These are phyloP conservation scores for Cucurbitaria berberidis DNA, from an alignment of 2,329 filamentous ascomycete genomes.

Conservation along the genomic window DNA sequence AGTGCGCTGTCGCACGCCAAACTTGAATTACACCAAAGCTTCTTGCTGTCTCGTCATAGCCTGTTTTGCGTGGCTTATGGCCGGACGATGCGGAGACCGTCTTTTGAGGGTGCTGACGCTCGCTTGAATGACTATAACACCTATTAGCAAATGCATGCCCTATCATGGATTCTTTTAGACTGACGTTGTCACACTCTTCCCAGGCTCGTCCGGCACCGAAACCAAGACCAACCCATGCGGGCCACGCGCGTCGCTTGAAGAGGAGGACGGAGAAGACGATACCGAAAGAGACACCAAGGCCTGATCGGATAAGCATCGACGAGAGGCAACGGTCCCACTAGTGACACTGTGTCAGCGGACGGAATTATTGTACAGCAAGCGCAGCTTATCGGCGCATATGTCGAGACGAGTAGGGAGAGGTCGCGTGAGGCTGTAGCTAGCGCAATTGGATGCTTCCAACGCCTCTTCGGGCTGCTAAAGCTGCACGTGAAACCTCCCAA, in stretches of 20 bases:
- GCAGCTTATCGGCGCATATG: slow-evolving; percentile 3
- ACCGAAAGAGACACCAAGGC: slow-evolving; percentile 94
- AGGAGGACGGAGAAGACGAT: slow-evolving; percentile 98
- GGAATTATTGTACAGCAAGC: not conserved
- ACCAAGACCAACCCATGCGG: slow-evolving; percentile 90
- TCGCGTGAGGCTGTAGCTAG: slow-evolving; percentile 17
- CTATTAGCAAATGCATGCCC: slow-evolving; percentile 9
- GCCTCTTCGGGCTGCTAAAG: not conserved
- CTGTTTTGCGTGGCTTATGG: slow-evolving; percentile 38
- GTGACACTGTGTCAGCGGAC: slow-evolving; percentile 28
- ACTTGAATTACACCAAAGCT: slow-evolving; percentile 22
- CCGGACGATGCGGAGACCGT: slow-evolving; percentile 57
- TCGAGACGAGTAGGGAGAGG: not conserved
- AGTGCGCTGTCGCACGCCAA: slow-evolving; percentile 32
- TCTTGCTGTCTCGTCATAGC: slow-evolving; percentile 3
- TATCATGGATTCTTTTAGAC: slow-evolving; percentile 20
- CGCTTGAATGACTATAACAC: slow-evolving; percentile 58
- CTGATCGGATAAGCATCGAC: slow-evolving; percentile 94
- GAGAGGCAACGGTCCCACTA: slow-evolving; percentile 99
- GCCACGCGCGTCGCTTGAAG: slow-evolving; percentile 98
- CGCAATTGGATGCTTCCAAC: slow-evolving; percentile 2
- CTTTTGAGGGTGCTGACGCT: slow-evolving; percentile 54
- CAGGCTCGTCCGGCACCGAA: slow-evolving; percentile 97
- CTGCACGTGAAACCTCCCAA: not conserved
- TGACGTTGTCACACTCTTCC: slow-evolving; percentile 90